Base-by-base conservation (phyloP, 139 green algal genomes). In the Nannochloris sp. region DNA sequence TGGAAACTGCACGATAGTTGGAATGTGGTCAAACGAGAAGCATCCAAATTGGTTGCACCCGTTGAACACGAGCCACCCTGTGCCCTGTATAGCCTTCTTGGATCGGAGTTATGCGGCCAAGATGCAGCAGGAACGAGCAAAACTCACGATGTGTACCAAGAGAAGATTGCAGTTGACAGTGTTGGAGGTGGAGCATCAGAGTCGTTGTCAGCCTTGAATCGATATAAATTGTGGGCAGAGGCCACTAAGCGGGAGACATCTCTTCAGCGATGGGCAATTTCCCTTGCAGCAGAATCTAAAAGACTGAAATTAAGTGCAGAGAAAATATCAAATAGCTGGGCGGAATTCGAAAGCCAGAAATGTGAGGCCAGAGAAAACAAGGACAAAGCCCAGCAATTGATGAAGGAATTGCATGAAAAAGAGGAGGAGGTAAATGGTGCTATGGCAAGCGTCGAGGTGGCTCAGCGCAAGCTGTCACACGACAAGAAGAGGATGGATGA, bases 1-100 rank as follows among this genome's bases (percentile, higher is more conserved):
- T 65, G 64, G 8, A 75, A 82, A 50, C 53, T 82, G 44, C 70
- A 74, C 3, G 76, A 83, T 57, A 73, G 74, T 19, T 83, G 74
- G 74, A 53, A 53, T 21, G 0, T 53, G 16, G 7, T 53, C 18
- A 69, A 61, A 31, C 69, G 61, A 21, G 61, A 81, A 19, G 64
- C 51, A 36, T 53, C 55, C 4, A 69, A 78, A 54, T 31, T 81
- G 29, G 55, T 78, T 23, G 31, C 27, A 6, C 15, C 21, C 56
- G 21, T 57, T 58, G 40, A 8, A 16, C 19, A n/a, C 21, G 57
- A 21, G 5, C 19, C 19, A n/a, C 12, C 19, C 1, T 11, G 19
- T n/a, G 16, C 57, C 15, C 49, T 43, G 5, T 31, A 36, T 43
- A 44, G 76, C 46, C 66, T 77, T 44, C 55, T 77, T 51, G 58